Evolutionary conservation across 78 protist genomes (phyloP).

Genomic region (Dictyostelium capitatum): DNA sequence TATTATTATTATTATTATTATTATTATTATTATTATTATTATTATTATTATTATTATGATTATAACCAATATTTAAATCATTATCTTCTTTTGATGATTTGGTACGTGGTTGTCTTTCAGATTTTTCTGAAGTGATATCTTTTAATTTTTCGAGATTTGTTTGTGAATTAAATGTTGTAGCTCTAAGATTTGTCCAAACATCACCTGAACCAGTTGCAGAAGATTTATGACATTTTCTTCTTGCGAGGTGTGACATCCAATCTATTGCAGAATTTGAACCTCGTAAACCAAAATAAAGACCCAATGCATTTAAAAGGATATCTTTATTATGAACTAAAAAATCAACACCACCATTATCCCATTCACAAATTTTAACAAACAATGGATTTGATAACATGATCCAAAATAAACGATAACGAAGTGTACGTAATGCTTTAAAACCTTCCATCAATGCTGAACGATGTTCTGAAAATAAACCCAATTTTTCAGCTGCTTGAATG

Average conservation of each 20-base stretch:
- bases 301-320: constrained; percentile 20
- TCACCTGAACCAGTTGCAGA: constrained; percentile 10
- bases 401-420: constrained; percentile 74
- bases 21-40: not conserved
- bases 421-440: constrained; percentile 59
- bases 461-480: constrained; percentile 64
- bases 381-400: constrained; percentile 52
- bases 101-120: not conserved
- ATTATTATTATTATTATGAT: not conserved
- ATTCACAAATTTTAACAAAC: constrained; percentile 57
- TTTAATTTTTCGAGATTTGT: constrained; percentile 67
- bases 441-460: constrained; percentile 67
- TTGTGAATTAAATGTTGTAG: constrained; percentile 44
- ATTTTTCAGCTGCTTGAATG: constrained; percentile 59
- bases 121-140: constrained; percentile 74
- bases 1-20: not conserved
- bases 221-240: constrained; percentile 48
- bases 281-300: constrained; percentile 68
- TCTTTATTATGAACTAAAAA: constrained; percentile 48
- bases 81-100: not conserved
- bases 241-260: constrained; percentile 75
- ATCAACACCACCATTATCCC: constrained; percentile 65
- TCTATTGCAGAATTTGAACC: constrained; percentile 70
- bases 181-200: constrained; percentile 65
- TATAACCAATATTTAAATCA: not conserved